Evolutionary conservation across 2,329 filamentous ascomycete genomes (phyloP), one percentile per base, ranked within the genome.

Genomic region (Calonectria henricotiae): DNA sequence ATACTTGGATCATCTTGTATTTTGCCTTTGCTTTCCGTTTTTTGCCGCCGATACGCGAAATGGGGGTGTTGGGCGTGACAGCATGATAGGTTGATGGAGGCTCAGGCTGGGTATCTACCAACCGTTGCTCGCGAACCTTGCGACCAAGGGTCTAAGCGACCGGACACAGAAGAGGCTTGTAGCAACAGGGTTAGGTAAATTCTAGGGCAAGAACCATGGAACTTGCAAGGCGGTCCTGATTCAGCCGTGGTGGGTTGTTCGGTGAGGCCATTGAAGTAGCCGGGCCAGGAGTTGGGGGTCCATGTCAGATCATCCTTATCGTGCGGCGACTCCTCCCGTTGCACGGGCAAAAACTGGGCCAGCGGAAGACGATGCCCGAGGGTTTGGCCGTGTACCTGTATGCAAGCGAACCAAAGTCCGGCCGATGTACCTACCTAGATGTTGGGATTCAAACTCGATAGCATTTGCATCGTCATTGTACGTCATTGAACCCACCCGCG

Each of bases 221-320:
- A 77, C 55, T 25, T 39, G 44, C 23, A 54, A 68, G 66, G 67
- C 25, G 58, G 71, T 63, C 67, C 62, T 58, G 54, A 55, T 46
- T 61, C 37, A 62, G 32, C 32, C 17, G 67, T 55, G 37, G 46
- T 20, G 39, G 62, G 58, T 62, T 62, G 27, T 44, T 67, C 43
- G 58, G 58, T 70, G 68, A 65, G 58, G 37, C 65, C 62, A 65
- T 67, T 17, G 46, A 46, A 71, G 69, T 65, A 64, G 72, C 70
- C 65, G 73, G 73, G 44, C 67, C 69, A 71, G 76, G 76, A 77
- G 73, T 77, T 76, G 41, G 43, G 62, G 43, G 70, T 68, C 47
- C 71, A 76, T 69, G 70, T 77, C 76, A 77, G 76, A 77, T 77
- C 75, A 77, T 77, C 70, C 76, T 77, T 77, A 77, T 77, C 76